Evolutionary conservation across 257 asterid genomes (phyloP).

Genomic region (Nicotiana knightiana): DNA sequence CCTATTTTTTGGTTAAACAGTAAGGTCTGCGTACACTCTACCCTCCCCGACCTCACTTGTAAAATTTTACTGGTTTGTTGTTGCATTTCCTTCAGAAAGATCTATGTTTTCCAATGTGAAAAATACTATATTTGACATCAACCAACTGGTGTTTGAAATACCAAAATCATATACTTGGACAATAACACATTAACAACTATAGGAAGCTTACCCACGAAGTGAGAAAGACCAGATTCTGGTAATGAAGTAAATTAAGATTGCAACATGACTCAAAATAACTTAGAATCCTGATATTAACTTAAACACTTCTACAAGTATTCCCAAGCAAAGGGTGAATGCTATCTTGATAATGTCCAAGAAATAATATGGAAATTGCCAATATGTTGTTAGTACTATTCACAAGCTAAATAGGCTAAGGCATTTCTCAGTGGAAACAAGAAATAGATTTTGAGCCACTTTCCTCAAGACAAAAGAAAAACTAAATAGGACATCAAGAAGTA

Average conservation of each 20-base stretch:
- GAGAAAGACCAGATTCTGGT: not conserved
- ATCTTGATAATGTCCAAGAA: too few relatives aligned
- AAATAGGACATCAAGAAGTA: not conserved
- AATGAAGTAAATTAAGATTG: not conserved
- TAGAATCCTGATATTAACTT: not conserved
- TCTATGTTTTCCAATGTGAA: not conserved
- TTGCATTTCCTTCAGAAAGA: too few relatives aligned
- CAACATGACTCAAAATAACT: not conserved
- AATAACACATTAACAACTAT: not conserved
- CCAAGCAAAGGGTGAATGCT: not conserved
- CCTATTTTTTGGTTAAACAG: too few relatives aligned
- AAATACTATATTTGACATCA: not conserved
- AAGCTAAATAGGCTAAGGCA: too few relatives aligned
- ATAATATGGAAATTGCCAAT: too few relatives aligned
- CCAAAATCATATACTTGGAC: not conserved
- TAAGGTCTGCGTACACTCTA: too few relatives aligned
- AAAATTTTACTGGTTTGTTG: too few relatives aligned
- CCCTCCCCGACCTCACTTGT: too few relatives aligned
- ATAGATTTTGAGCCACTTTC: too few relatives aligned
- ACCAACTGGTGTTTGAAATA: not conserved
- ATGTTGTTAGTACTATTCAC: too few relatives aligned
- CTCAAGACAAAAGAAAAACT: not conserved
- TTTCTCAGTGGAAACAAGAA: too few relatives aligned
- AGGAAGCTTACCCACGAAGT: not conserved
- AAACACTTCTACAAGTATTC: not conserved